Base-by-base conservation (phyloP, 2,329 filamentous ascomycete genomes). In the Ophiostoma fasciatum region DNA sequence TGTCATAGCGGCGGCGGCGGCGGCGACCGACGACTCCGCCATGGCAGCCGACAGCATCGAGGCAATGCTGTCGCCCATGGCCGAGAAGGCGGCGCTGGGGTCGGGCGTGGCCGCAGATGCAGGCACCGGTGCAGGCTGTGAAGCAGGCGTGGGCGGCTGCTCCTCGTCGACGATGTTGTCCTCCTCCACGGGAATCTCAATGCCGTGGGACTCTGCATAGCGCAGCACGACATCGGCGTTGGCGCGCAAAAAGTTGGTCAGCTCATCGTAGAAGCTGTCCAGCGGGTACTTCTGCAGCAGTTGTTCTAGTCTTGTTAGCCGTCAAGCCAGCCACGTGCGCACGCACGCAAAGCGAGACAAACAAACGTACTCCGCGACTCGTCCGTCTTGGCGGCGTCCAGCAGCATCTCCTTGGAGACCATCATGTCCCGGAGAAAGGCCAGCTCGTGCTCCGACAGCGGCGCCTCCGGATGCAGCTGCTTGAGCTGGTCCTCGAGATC, bases 371-470 rank as follows among this genome's bases (percentile, higher is more conserved):
- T 47, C 42, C 49, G 49, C 9, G 48, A 44, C 29, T 50, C 41
- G 46, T 74, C 71, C 37, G 76, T 68, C 2, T 54, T 54, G 54
- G 63, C 72, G 1, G 64, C 45, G 46, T 64, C 64, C 45, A 73
- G 68, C 19, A 70, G 56, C 11, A 61, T 54, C 2, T 59, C 59
- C 15, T 61, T 58, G 31, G 58, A 49, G 28, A 12, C 17, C 34
- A 33, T 31, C 35, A 44, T 43, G 17, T 44, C 34, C 8, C 18
- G 17, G 13, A 45, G 14, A 25, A 48, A 47, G 13, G 29, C 35
- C 7, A 35, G 36, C 33, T 48, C 45, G 9, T 37, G 36, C 9
- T 44, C 42, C 0, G 44, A 42, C 15, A 48, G 19, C 1, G 45
- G 37, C 4, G 29, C 20, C 10, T 71, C 54, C 2, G 46, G 46